Base-by-base conservation (phyloP, 306 rosid genomes). In the Elaeagnus macrophylla region DNA sequence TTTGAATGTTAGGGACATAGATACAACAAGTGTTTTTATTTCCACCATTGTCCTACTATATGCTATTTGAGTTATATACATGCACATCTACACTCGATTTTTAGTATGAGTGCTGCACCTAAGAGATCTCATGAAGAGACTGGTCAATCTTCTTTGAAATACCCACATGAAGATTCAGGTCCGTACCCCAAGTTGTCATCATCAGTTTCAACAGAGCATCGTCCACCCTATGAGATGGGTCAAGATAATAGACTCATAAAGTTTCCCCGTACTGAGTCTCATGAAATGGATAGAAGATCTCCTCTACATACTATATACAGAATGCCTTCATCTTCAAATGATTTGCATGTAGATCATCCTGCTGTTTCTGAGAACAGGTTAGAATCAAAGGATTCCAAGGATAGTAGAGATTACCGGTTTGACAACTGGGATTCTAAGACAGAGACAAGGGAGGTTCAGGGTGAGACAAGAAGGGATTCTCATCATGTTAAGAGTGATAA, bases 71-170 rank as follows among this genome's bases (percentile, higher is more conserved):
- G 62, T 57, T 69, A 47, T 66, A 48, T 64, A 65, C 43, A 13
- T 39, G 43, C 61, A 65, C 43, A 13, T 39, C 51, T 61, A 42
- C 53, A 47, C 7, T 6, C 49, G 32, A 25, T 25, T 60, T 61
- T 77, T 65, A 63, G 18, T 32, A 88, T 88, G 97, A 88, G 88
- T 59, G 77, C 82, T 56, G 84, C 79, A 39, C 77, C 97, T 48
- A 84, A 82, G 67, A 76, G 94, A 78, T 54, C 88, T 53, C 97
- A 76, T 61, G 95, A 85, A 54, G 97, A 89, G 54, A 54, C 66
- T 65, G 78, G 67, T 52, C 84, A 83, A 15, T 78, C 78, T 13
- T 76, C 94, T 58, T 74, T 90, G 44, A 84, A 89, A 70, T 80
- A 70, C 36, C 72, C 83, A 1, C 89, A 70, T 62, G 86, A 82